Conservation (phyloP, 768 basidiomycete genomes). For the Galerina marginata region DNA sequence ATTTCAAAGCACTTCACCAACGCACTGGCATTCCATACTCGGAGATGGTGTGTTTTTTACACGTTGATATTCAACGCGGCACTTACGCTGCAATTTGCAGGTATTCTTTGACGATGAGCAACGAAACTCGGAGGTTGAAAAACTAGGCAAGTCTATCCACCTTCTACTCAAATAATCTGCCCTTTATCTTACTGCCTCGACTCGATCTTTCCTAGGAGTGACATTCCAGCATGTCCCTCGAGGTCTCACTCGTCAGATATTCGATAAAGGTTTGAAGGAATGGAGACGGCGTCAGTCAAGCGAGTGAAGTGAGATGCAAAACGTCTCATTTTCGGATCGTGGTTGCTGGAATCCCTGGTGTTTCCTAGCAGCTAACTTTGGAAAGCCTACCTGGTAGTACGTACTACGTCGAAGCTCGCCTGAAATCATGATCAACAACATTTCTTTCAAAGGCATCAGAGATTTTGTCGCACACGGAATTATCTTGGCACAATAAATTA, state of each 20-base stretch:
- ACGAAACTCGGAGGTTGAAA: slow-evolving; percentile 66
- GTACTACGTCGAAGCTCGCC: too few species aligned
- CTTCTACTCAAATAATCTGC: not conserved
- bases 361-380: too few species aligned
- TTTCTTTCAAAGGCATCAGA: too few species aligned
- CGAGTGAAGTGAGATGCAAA: not conserved
- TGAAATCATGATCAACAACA: too few species aligned
- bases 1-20: slow-evolving; percentile 77
- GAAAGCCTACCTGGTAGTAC: too few species aligned
- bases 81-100: slow-evolving; percentile 30
- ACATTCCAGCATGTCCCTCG: slow-evolving; percentile 76
- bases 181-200: not conserved
- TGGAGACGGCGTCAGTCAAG: slow-evolving; percentile 64
- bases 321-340: too few species aligned
- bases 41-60: slow-evolving; percentile 64
- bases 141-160: slow-evolving; percentile 47
- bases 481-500: too few species aligned
- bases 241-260: slow-evolving; percentile 65
- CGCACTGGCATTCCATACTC: slow-evolving; percentile 79
- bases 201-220: slow-evolving; percentile 56
- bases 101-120: slow-evolving; percentile 77
- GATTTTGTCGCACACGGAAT: too few species aligned
- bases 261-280: slow-evolving; percentile 70
- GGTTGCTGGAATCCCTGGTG: too few species aligned
- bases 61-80: not conserved